Conservation (phyloP, 1,284 basidiomycete genomes). For the Austroboletus novae-zelandiae region DNA sequence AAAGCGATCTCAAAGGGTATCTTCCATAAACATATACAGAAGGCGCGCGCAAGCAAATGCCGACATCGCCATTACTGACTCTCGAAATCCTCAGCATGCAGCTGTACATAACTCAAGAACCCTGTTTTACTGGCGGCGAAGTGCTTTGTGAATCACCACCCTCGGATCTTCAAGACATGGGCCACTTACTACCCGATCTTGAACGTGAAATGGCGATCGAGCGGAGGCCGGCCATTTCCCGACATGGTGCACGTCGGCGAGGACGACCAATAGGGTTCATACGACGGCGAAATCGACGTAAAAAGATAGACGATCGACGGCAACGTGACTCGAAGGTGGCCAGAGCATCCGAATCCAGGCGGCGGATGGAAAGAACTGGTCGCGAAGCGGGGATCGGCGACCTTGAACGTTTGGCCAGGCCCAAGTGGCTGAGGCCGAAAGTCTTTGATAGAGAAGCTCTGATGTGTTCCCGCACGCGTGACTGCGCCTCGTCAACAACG, state of each 20-base stretch:
- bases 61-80: not conserved
- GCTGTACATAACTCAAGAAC: conserved; percentile 31
- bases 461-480: conserved; percentile 36
- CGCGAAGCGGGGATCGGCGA: conserved; percentile 5
- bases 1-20: not conserved
- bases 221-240: conserved; percentile 17
- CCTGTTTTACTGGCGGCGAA: conserved; percentile 25
- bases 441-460: conserved; percentile 38
- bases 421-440: conserved; percentile 25
- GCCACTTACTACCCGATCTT: conserved; percentile 37
- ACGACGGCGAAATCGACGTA: conserved; percentile 31
- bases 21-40: not conserved
- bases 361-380: conserved; percentile 15
- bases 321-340: conserved; percentile 20
- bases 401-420: conserved; percentile 6
- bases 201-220: conserved; percentile 36
- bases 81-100: conserved; percentile 30
- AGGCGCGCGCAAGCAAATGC: not conserved
- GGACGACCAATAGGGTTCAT: conserved; percentile 39
- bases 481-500: conserved; percentile 24
- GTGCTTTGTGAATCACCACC: not conserved
- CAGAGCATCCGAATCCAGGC: conserved; percentile 7
- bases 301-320: conserved; percentile 39
- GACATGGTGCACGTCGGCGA: conserved; percentile 27
- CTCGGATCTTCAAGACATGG: not conserved